Evolutionary conservation across 2,329 filamentous ascomycete species (phyloP).

Genomic region (Aphanoascus verrucosus): DNA sequence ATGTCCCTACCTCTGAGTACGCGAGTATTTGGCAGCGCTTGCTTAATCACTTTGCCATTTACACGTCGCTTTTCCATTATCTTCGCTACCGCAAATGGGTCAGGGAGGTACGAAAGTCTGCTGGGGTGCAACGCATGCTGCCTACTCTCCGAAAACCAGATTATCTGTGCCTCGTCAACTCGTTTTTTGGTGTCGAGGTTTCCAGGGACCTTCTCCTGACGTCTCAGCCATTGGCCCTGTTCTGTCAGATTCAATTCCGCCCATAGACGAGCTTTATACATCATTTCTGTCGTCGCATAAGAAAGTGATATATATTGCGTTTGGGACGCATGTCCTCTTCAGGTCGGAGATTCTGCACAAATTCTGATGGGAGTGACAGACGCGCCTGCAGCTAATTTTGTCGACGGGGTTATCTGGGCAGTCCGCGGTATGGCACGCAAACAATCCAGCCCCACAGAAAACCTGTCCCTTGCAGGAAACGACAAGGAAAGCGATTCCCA

Average conservation of each 20-base stretch:
- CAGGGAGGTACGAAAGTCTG: constrained; percentile 26
- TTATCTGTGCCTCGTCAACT: constrained; percentile 37
- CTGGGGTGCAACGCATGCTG: constrained; percentile 26
- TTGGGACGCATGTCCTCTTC: constrained; percentile 36
- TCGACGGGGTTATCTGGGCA: constrained; percentile 37
- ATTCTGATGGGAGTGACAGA: constrained; percentile 26
- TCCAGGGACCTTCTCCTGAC: constrained; percentile 35
- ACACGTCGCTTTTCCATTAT: constrained; percentile 25
- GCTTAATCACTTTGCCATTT: constrained; percentile 27
- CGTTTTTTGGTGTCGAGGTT: constrained; percentile 37
- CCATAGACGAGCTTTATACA: constrained; percentile 20
- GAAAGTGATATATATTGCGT: constrained; percentile 33
- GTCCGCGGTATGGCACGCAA: constrained; percentile 19
- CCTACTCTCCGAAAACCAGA: constrained; percentile 29
- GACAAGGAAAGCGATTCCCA: too few relatives aligned
- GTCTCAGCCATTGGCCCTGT: constrained; percentile 34
- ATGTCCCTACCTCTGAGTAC: constrained; percentile 31
- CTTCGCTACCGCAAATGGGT: constrained; percentile 25
- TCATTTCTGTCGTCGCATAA: constrained; percentile 27
- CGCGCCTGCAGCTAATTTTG: constrained; percentile 20
- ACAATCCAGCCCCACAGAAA: constrained; percentile 11
- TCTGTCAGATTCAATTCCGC: constrained; percentile 27
- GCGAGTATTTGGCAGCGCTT: constrained; percentile 32
- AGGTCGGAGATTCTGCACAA: constrained; percentile 22
- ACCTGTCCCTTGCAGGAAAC: too few relatives aligned